Conservation (phyloP, 495 filamentous ascomycete species). For the Emericellopsis terricola region DNA sequence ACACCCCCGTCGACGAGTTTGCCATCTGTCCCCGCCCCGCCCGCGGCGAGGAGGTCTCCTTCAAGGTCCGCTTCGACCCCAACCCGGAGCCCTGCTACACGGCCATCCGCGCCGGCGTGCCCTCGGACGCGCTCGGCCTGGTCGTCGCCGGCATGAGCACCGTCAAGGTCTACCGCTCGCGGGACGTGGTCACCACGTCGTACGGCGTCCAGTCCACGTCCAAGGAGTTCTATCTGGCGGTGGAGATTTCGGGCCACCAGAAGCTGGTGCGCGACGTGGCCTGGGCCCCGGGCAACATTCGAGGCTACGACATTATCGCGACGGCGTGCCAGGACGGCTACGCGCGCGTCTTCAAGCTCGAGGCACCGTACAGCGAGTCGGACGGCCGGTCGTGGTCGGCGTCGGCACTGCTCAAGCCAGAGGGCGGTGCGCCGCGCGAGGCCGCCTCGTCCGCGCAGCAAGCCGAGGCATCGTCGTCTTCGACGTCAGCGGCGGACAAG, state of each 20-base stretch:
- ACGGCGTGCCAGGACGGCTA: constrained; percentile 84
- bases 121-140: constrained; percentile 51
- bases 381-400: constrained; percentile 15
- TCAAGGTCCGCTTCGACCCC: constrained; percentile 71
- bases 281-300: constrained; percentile 77
- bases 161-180: constrained; percentile 63
- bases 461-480: neutral
- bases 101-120: constrained; percentile 57
- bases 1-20: constrained; percentile 52
- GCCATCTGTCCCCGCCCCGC: constrained; percentile 38
- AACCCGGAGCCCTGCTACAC: constrained; percentile 63
- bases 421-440: neutral
- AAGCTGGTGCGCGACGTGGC: constrained; percentile 77
- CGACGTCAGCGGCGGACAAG: neutral
- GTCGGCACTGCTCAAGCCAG: constrained; percentile 9
- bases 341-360: constrained; percentile 68
- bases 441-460: neutral
- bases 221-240: constrained; percentile 59
- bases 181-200: constrained; percentile 34
- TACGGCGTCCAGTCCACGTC: constrained; percentile 29
- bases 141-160: constrained; percentile 71
- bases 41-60: constrained; percentile 69
- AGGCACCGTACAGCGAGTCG: constrained; percentile 28
- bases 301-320: constrained; percentile 78
- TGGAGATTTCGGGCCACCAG: constrained; percentile 49